Evolutionary conservation across 768 basidiomycete genomes (phyloP).

Genomic region (Amanita rimosa): DNA sequence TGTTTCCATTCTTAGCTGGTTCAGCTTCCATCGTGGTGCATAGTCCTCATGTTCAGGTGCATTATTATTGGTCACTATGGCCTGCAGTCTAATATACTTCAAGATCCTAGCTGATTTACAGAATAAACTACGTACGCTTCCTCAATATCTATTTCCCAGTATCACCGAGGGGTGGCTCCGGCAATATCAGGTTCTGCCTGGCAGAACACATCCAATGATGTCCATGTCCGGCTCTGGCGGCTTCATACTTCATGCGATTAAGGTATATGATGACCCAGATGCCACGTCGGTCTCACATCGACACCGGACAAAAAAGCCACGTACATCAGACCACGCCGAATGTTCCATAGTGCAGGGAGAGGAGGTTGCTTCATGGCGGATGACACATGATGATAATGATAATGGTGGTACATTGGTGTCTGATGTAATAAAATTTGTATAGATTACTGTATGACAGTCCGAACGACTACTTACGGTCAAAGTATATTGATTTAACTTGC

Average conservation of each 20-base stretch:
- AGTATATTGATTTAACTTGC: neutral
- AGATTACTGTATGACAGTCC: neutral
- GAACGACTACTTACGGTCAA: neutral
- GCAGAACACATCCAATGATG: slow-evolving; percentile 94
- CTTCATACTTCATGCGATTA: slow-evolving; percentile 74
- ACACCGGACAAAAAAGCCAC: slow-evolving; percentile 25
- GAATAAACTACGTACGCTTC: slow-evolving; percentile 49
- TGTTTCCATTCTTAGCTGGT: slow-evolving; percentile 72
- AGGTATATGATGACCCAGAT: slow-evolving; percentile 64
- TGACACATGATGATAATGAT: slow-evolving; percentile 1
- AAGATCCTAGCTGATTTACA: slow-evolving; percentile 76
- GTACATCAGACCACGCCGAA: slow-evolving; percentile 3
- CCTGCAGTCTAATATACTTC: neutral
- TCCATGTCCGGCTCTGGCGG: slow-evolving; percentile 82
- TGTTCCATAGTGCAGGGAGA: neutral
- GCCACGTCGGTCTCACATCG: slow-evolving; percentile 45
- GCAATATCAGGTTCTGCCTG: slow-evolving; percentile 92
- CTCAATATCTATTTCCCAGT: slow-evolving; percentile 64
- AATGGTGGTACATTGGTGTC: neutral
- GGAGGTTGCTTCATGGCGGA: neutral
- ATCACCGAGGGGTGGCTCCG: slow-evolving; percentile 84
- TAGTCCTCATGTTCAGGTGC: slow-evolving; percentile 69
- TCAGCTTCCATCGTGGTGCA: slow-evolving; percentile 84
- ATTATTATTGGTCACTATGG: slow-evolving; percentile 10
- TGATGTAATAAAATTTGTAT: neutral